phyloP scores from a whole-genome alignment of 768 basidiomycete species.

The Tricholoma hemisulphureum region DNA sequence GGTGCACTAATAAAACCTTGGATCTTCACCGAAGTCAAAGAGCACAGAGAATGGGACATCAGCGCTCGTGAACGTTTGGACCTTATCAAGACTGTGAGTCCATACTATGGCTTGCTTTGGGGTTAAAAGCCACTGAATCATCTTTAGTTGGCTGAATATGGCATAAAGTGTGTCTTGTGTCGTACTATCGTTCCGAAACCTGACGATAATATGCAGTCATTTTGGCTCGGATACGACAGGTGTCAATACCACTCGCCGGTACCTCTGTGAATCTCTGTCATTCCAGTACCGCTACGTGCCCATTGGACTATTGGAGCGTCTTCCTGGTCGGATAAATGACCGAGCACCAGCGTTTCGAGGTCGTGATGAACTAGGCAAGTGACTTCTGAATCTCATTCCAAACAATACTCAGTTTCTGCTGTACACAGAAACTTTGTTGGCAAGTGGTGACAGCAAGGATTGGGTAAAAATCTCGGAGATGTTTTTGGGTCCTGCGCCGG shows the following conservation, averaged over 20 bases:
- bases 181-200: not conserved
- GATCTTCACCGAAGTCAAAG: conserved; percentile 95
- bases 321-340: conserved; percentile 86
- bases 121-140: not conserved
- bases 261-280: conserved; percentile 91
- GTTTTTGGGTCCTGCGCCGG: conserved; percentile 88
- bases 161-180: conserved; percentile 60
- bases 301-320: conserved; percentile 81
- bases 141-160: conserved; percentile 78
- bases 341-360: conserved; percentile 86
- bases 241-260: conserved; percentile 87
- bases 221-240: conserved; percentile 88
- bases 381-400: not conserved
- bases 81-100: conserved; percentile 65
- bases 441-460: conserved; percentile 74
- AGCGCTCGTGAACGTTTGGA: conserved; percentile 82
- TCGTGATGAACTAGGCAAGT: conserved; percentile 81
- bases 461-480: conserved; percentile 95
- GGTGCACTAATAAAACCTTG: conserved; percentile 96
- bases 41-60: conserved; percentile 91
- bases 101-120: not conserved
- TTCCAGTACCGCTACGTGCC: conserved; percentile 97
- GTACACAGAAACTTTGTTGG: conserved; percentile 72
- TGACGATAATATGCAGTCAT: conserved; percentile 44
- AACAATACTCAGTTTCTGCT: not conserved